Base-by-base conservation (phyloP, 1,139 yeast species). In the Taphrina sp. region DNA sequence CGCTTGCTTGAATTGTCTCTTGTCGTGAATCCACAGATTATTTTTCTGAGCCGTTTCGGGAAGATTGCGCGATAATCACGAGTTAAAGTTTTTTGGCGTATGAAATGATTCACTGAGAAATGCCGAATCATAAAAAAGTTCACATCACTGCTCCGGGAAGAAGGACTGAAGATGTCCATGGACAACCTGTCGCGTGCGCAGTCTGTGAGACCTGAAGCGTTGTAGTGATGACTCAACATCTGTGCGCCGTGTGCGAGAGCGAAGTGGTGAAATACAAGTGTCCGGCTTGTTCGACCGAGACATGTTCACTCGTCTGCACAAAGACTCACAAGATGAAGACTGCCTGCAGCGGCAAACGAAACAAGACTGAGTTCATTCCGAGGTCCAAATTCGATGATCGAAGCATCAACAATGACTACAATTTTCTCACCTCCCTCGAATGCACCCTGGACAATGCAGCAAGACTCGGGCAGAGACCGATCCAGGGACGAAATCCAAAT, bases 331-430 rank as follows among this genome's bases (percentile, higher is more conserved):
- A 89, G 68, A 65, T 64, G 10, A 77, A 76, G 58, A 72, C 77
- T 8, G 74, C 75, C 29, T 90, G 97, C 66, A 70, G 80, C 5
- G 97, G 97, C 0, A 62, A 66, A 29, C 76, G 81, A 29, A 88
- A 85, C 65, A 80, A 78, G 28, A 74, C 88, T 1, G 72, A 73
- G 56, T 88, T 81, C 66, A 72, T 85, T 1, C 73, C 74, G 36
- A 74, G 75, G 4, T 72, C 73, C 7, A 69, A 72, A 33, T 67
- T 69, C 19, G 70, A 71, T 34, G 66, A 69, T 24, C 59, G 64
- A 3, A 63, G 81, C 44, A 79, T 89, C 8, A 88, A 89, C 65
- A 71, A 96, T 59, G 97, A 90, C 67, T 90, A 89, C 67, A 85
- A 87, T 66, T 87, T 86, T 65, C 70, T 90, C 36, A 74, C 80